phyloP scores from a whole-genome alignment of 2,329 filamentous ascomycete genomes.

The Fusarium aywerte region DNA sequence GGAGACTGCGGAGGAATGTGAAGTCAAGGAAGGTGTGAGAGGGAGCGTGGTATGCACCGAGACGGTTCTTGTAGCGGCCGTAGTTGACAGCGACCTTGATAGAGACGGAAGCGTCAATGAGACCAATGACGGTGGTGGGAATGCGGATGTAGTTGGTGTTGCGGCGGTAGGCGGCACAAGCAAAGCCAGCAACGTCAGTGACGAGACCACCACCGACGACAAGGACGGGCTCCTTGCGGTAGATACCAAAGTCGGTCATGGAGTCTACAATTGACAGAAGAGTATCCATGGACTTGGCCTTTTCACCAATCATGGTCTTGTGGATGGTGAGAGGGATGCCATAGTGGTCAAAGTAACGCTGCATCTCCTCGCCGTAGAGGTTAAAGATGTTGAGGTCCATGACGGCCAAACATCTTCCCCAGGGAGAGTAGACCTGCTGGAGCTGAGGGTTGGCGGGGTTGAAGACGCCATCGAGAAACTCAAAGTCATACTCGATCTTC shows the following conservation, averaged over 20 bases:
- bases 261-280: slow-evolving; percentile 76
- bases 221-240: slow-evolving; percentile 73
- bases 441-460: slow-evolving; percentile 68
- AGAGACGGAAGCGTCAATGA: slow-evolving; percentile 79
- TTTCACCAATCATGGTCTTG: slow-evolving; percentile 79
- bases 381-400: slow-evolving; percentile 78
- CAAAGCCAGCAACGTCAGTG: slow-evolving; percentile 79
- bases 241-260: slow-evolving; percentile 79
- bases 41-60: slow-evolving; percentile 78
- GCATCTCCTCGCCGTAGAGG: slow-evolving; percentile 73
- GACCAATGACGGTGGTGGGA: slow-evolving; percentile 78
- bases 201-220: slow-evolving; percentile 76
- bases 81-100: slow-evolving; percentile 86
- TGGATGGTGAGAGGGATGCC: slow-evolving; percentile 71
- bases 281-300: slow-evolving; percentile 78
- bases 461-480: slow-evolving; percentile 77
- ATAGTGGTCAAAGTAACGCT: slow-evolving; percentile 74
- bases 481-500: slow-evolving; percentile 81
- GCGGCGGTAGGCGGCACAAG: slow-evolving; percentile 76
- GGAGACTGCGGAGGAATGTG: slow-evolving; percentile 74
- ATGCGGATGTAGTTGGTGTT: slow-evolving; percentile 80
- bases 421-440: slow-evolving; percentile 71
- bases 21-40: slow-evolving; percentile 80
- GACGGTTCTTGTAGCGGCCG: slow-evolving; percentile 78
- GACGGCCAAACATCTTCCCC: slow-evolving; percentile 73